Percentiles rank a stretch among this genome's conserved stretches.
phyloP scores from a whole-genome alignment of 148 eudicot genomes.

The Camellia lanceoleosa region DNA sequence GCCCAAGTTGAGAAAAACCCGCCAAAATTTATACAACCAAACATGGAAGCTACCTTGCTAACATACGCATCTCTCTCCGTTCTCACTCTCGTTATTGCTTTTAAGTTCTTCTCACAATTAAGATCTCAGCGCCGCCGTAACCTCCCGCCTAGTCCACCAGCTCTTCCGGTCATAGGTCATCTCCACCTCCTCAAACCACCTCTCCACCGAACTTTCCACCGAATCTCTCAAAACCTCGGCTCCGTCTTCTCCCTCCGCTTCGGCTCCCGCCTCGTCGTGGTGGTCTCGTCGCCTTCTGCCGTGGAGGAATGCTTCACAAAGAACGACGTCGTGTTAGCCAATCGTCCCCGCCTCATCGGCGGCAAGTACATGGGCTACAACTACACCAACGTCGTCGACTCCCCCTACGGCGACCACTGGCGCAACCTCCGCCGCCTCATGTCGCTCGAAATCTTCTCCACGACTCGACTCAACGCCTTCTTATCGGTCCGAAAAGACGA shows the following conservation, averaged over 20 bases:
- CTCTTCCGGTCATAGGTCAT: background rate
- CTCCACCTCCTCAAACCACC: background rate
- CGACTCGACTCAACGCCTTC: constrained; percentile 15
- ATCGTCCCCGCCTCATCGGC: background rate
- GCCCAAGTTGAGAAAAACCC: no score
- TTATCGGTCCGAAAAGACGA: constrained; percentile 25
- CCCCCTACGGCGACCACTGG: constrained; percentile 15
- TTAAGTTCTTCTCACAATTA: background rate
- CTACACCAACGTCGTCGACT: background rate
- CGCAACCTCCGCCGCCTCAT: no score
- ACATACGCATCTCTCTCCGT: background rate
- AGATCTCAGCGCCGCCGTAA: background rate
- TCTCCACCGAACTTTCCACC: background rate
- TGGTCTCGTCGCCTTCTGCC: constrained; percentile 21
- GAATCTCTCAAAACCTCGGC: background rate
- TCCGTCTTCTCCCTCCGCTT: constrained; percentile 18
- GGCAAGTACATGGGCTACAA: background rate
- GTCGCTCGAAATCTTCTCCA: constrained; percentile 25
- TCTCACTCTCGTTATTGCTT: background rate
- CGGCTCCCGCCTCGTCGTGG: background rate
- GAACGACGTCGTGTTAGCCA: background rate
- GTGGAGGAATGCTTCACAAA: background rate
- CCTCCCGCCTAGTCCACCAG: background rate
- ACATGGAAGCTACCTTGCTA: background rate
- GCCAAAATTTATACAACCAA: background rate